These are phyloP conservation scores for Vigna unguiculata DNA, from an alignment of 306 rosid species.

Conservation along the genomic window DNA sequence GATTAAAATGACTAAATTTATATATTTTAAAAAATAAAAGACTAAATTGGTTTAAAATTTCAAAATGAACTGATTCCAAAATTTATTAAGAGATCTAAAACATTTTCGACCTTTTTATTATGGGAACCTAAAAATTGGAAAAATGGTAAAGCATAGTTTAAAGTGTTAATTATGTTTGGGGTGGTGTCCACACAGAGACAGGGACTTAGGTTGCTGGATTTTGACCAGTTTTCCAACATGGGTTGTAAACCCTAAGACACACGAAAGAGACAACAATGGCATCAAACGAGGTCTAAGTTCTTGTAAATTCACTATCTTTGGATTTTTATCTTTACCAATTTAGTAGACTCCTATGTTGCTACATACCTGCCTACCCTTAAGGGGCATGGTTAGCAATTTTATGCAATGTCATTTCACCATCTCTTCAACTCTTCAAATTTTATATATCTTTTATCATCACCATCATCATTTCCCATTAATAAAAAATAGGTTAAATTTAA, in stretches of 20 bases:
- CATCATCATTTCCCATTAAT: no score
- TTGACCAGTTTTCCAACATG: conserved; percentile 47
- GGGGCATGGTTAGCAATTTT: not conserved
- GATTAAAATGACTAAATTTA: no score
- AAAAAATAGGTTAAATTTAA: no score
- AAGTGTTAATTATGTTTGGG: no score
- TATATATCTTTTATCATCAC: no score
- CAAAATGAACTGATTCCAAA: no score
- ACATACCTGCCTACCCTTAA: not conserved
- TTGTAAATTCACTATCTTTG: conserved; percentile 31
- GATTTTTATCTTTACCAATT: not conserved
- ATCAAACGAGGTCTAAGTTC: conserved; percentile 46
- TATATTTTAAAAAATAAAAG: no score
- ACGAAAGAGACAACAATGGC: conserved; percentile 49
- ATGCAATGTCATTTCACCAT: conserved; percentile 5
- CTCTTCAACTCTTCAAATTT: not conserved
- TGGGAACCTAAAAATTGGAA: no score
- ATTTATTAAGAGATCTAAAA: no score
- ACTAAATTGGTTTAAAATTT: no score
- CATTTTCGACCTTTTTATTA: no score
- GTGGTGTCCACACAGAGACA: not conserved
- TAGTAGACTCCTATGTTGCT: not conserved
- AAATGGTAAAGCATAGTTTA: no score
- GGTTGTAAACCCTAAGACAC: conserved; percentile 45
- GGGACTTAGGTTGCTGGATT: conserved; percentile 38